A percentile compares a stretch with the other conserved stretches of the same genome.
Conservation (phyloP, 805 yeast genomes). For the Kodamaea jinghongensis region DNA sequence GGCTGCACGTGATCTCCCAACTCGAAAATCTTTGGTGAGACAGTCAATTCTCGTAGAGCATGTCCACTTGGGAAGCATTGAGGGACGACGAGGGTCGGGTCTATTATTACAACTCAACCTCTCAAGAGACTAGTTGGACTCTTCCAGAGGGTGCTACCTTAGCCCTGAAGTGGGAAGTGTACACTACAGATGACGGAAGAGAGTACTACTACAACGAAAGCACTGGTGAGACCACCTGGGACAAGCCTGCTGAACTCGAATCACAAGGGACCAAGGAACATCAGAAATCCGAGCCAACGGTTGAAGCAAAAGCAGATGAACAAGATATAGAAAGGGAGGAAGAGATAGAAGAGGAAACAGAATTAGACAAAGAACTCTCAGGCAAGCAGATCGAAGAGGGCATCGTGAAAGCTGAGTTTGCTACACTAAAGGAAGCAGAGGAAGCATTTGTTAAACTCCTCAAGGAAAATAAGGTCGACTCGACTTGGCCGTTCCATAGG, state of each 20-base stretch:
- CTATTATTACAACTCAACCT: constrained; percentile 67
- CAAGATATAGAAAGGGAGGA: constrained; percentile 3
- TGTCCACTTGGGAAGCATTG: constrained; percentile 57
- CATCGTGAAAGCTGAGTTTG: constrained; percentile 20
- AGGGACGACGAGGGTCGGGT: constrained; percentile 62
- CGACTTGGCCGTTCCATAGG: constrained; percentile 70
- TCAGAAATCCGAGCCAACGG: constrained; percentile 3
- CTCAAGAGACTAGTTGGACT: constrained; percentile 78
- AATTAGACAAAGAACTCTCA: constrained; percentile 19
- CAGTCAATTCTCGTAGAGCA: no score
- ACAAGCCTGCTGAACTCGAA: constrained; percentile 62
- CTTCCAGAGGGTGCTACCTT: constrained; percentile 48
- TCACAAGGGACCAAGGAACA: no score
- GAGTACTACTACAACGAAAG: constrained; percentile 66
- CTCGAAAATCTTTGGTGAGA: no score
- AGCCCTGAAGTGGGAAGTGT: constrained; percentile 37
- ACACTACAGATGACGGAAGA: constrained; percentile 52
- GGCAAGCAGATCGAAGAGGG: constrained; percentile 19
- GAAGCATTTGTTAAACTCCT: constrained; percentile 52
- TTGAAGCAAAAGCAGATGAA: constrained; percentile 4
- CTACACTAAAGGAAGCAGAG: constrained; percentile 37
- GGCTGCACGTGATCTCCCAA: no score
- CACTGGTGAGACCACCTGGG: constrained; percentile 77
- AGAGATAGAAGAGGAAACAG: constrained; percentile 12
- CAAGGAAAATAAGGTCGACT: constrained; percentile 54